phyloP scores from a whole-genome alignment of 23 red algal genomes.

The Gracilaria gracilis region DNA sequence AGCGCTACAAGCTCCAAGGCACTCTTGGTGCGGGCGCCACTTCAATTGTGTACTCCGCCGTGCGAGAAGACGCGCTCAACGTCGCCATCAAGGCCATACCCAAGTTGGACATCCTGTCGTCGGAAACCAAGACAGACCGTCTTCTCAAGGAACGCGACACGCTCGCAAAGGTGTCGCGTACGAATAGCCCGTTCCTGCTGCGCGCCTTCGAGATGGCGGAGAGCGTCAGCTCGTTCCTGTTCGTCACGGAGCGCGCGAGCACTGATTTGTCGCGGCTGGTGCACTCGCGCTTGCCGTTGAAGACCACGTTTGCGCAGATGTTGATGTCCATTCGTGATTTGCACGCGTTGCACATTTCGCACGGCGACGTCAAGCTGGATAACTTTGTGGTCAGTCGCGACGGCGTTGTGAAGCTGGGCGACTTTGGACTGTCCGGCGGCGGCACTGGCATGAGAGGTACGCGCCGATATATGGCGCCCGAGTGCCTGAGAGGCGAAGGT shows the following conservation, averaged over 20 bases:
- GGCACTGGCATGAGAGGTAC: not conserved
- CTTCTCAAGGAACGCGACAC: not conserved
- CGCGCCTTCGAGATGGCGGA: not conserved
- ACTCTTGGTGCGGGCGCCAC: slow-evolving; percentile 1
- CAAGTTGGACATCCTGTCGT: not conserved
- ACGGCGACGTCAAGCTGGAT: slow-evolving; percentile 16
- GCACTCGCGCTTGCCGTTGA: not conserved
- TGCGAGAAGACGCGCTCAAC: not conserved
- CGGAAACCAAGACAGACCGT: not conserved
- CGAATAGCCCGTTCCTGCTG: slow-evolving; percentile 1
- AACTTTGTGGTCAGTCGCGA: slow-evolving; percentile 10
- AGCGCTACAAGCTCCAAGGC: not conserved
- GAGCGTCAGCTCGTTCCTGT: not conserved
- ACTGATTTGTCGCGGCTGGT: not conserved
- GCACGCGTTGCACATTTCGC: not conserved
- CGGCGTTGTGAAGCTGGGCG: not conserved
- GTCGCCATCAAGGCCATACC: slow-evolving; percentile 15
- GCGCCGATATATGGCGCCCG: slow-evolving; percentile 45
- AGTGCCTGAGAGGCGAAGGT: not conserved
- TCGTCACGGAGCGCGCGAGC: not conserved
- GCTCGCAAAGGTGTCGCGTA: not conserved
- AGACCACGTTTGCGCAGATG: not conserved
- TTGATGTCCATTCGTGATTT: not conserved
- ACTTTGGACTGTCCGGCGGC: slow-evolving; percentile 10
- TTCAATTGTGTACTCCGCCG: not conserved